Evolutionary conservation across 2,329 filamentous ascomycete species (phyloP).

Genomic region (Ophiostoma populinum): DNA sequence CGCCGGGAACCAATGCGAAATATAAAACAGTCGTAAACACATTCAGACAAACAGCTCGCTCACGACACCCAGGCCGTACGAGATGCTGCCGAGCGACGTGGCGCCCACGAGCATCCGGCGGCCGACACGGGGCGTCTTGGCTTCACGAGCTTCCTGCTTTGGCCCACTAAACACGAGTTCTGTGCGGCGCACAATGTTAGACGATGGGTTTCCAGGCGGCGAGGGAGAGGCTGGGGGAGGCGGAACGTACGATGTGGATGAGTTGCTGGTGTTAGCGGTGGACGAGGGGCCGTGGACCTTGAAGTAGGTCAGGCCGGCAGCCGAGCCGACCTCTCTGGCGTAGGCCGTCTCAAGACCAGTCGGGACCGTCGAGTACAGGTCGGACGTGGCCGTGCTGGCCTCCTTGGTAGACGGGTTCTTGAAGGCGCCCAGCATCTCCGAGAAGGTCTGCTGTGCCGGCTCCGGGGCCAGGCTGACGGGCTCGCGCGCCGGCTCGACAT

Average conservation of each 20-base stretch:
- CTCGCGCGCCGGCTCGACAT: constrained; percentile 15
- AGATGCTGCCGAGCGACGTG: constrained; percentile 33
- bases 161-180: constrained; percentile 30
- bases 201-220: constrained; percentile 7
- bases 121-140: constrained; percentile 16
- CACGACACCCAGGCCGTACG: constrained; percentile 41
- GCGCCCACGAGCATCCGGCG: constrained; percentile 36
- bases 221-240: constrained; percentile 13
- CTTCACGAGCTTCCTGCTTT: constrained; percentile 5
- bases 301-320: constrained; percentile 21
- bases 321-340: constrained; percentile 22
- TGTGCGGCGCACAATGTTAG: constrained; percentile 26
- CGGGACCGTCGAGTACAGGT: constrained; percentile 24
- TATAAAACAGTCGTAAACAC: not conserved
- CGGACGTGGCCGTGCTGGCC: constrained; percentile 14
- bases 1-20: too few relatives aligned
- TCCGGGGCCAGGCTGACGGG: constrained; percentile 3
- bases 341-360: constrained; percentile 32
- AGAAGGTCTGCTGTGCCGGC: constrained; percentile 17
- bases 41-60: too few relatives aligned
- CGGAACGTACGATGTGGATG: too few relatives aligned
- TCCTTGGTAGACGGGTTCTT: constrained; percentile 4
- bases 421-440: constrained; percentile 11
- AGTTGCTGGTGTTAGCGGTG: too few relatives aligned
- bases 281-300: constrained; percentile 13